Evolutionary conservation across 2,329 filamentous ascomycete species (phyloP), one percentile per base, ranked within the genome.

Genomic region (Didymella arachidicola): DNA sequence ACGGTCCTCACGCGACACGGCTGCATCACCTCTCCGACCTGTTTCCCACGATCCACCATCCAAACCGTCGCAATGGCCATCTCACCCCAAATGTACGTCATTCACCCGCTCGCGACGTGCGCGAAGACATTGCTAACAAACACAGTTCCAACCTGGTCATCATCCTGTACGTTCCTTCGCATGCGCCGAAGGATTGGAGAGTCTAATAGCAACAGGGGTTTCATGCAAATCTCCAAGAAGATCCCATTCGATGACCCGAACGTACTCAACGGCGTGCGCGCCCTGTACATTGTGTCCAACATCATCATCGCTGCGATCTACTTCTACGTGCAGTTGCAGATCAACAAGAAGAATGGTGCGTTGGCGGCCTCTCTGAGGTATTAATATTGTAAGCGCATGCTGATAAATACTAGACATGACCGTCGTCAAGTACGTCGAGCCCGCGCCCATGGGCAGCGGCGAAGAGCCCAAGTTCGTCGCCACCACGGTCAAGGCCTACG

Each of bases 191-290:
- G 49, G 39, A 38, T 45, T 38, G 18, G 18, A n/a, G 32, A 34
- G n/a, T 45, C 56, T 59, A 19, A 59, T 41, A n/a, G 39, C 39
- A 19, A 6, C 25, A 59, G 56, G 50, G 79, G 91, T 77, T 96
- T 97, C 90, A 97, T 98, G 92, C 94, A 97, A 85, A 90, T 96
- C 62, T 91, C 93, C 71, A 98, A 98, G 87, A 92, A 89, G 80
- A 88, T 99, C 62, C 92, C 93, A 47, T 97, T 98, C 74, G 94
- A 98, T 29, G 89, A 98, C 75, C 92, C 87, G n/a, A 83, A 85
- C 62, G 86, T 89, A 46, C 82, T 90, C 57, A 85, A 86, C 68
- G 79, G 83, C 59, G 86, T 90, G 59, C 88, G 88, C 72, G 84
- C 79, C 38, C 78, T 88, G 64, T 91, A 91, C 78, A 67, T 90